Base-by-base conservation (phyloP, 2,329 filamentous ascomycete species). In the Colletotrichum cordylinicola region DNA sequence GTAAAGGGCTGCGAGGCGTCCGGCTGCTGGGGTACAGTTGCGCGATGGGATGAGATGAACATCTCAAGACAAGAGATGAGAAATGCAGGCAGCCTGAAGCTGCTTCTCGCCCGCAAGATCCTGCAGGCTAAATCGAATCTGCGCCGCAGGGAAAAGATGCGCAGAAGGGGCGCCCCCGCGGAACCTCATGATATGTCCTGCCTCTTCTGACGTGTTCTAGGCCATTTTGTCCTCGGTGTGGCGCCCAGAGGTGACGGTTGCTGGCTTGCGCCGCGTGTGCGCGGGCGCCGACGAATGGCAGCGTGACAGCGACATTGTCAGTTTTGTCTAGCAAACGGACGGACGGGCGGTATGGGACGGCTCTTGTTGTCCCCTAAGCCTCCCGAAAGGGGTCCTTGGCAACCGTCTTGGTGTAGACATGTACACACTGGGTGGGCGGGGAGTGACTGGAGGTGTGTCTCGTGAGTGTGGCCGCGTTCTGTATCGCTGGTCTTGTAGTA, bases 331-430 rank as follows among this genome's bases (percentile, higher is more conserved):
- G 18, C 33, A 68, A 35, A 62, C 37, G 35, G 39, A 70, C n/a
- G 43, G 60, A 43, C 39, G 64, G 70, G 43, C 74, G 64, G 74
- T 35, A 73, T 58, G 70, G 70, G 70, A 75, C 74, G 74, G 74
- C 74, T 68, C 74, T 39, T 69, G 31, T 67, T 62, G 21, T 39
- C 61, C 74, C 74, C 70, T 75, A 74, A 69, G 56, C 56, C 70
- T 75, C 70, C 74, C 74, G 64, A 75, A 39, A 73, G 18, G 21
- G 18, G 10, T 29, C 9, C n/a, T 64, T 60, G 15, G 61, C 52
- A 16, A 24, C 37, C 35, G 15, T 13, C 31, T 18, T n/a, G 55
- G n/a, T 31, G 24, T 27, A 52, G 37, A 52, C 16, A 27, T n/a
- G 43, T 48, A 48, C 43, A 21, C n/a, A 48, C 24, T 27, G 21